These are phyloP conservation scores for Clathrospora elynae DNA, from an alignment of 2,329 filamentous ascomycete genomes.

Conservation along the genomic window DNA sequence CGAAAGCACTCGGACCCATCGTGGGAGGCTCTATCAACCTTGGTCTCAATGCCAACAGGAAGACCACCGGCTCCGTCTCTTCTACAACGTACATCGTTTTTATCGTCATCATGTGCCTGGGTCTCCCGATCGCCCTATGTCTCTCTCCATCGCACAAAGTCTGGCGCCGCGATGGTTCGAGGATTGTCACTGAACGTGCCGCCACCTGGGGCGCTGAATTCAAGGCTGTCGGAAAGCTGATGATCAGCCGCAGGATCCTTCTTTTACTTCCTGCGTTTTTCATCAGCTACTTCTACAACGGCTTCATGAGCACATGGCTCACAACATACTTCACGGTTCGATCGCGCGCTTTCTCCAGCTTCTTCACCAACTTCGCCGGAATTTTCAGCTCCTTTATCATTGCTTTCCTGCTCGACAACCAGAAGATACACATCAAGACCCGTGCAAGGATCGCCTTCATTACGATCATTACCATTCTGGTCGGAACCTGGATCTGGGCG, in stretches of 20 bases:
- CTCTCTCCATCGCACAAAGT: conserved; percentile 55
- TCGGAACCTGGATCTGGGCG: conserved; percentile 47
- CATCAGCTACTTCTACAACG: conserved; percentile 49
- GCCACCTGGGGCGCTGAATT: conserved; percentile 36
- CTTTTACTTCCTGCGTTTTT: conserved; percentile 45
- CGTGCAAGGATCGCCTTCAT: conserved; percentile 38
- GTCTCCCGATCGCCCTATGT: conserved; percentile 50
- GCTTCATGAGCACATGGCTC: conserved; percentile 44
- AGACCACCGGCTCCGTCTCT: conserved; percentile 47
- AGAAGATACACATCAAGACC: conserved; percentile 42
- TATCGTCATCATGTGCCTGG: conserved; percentile 56
- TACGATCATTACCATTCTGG: conserved; percentile 37
- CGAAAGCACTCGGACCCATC: conserved; percentile 48
- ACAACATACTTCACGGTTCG: conserved; percentile 46
- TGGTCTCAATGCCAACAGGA: conserved; percentile 52
- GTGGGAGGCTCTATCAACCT: conserved; percentile 59
- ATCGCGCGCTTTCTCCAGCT: conserved; percentile 42
- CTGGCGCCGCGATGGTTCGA: conserved; percentile 51
- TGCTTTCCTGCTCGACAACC: conserved; percentile 41
- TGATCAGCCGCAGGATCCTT: conserved; percentile 39
- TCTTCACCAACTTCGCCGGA: conserved; percentile 48
- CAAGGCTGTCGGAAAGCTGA: conserved; percentile 37
- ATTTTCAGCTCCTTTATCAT: conserved; percentile 47
- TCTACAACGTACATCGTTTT: conserved; percentile 54
- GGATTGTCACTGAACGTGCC: conserved; percentile 32